Evolutionary conservation across 1,284 basidiomycete genomes (phyloP), one percentile per base, ranked within the genome.

Genomic region (Ustilago nuda): DNA sequence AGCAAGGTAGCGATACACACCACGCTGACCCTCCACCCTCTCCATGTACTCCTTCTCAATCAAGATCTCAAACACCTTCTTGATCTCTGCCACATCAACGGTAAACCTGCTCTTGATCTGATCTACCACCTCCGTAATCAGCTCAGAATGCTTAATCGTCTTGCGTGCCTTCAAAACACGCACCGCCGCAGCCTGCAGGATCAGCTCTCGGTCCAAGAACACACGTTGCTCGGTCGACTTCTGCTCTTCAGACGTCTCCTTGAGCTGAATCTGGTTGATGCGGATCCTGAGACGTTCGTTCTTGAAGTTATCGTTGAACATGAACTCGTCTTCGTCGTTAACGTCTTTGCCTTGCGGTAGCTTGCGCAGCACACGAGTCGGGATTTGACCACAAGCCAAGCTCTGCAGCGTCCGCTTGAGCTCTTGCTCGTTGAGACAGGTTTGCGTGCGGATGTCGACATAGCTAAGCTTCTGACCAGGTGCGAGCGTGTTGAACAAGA

Each of bases 211-310:
- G 86, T 98, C 94, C 41, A 92, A 90, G 69, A 95, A 92, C 48
- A 98, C 94, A 46, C 92, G 90, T 17, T 89, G 89, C 81, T 94
- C 93, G 8, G 94, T 96, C 73, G 91, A 90, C 76, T 90, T 90
- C 32, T 92, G 91, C 87, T 98, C 96, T 84, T 98, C 95, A 37
- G 90, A 93, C 67, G 93, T 92, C 80, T 95, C 92, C 84, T 95
- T 94, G 53, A 92, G 92, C 87, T 98, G 96, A 72, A 99, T 97
- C 58, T 95, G 94, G 84, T 96, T 98, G 88, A 99, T 96, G 86
- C 94, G 93, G 54, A 99, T 91, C 79, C 92, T 92, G 56, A 91
- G 88, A 30, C 91, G 89, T 8, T 92, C 89, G 83, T 96, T 93
- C 48, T 91, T 91, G 86, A 98, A 97, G 17, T 90, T 90, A 53